Conservation (phyloP, 2,329 filamentous ascomycete species). For the Penicillium sp. region DNA sequence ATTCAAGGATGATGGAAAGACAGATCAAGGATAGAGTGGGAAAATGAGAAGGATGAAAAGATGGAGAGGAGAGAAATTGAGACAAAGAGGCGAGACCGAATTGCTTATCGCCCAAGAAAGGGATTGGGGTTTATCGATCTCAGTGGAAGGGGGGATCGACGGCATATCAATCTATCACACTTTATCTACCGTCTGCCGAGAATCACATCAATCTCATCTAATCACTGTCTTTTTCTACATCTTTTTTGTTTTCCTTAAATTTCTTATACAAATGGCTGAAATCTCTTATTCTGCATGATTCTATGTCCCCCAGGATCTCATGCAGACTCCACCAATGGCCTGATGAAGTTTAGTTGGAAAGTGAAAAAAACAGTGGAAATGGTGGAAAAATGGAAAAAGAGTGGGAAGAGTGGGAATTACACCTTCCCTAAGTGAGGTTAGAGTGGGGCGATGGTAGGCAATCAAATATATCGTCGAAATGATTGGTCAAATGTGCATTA, state of each 20-base stretch:
- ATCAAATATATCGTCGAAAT: conserved; percentile 21
- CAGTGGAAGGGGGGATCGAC: conserved; percentile 24
- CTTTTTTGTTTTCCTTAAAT: no score
- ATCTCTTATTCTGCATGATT: conserved; percentile 1
- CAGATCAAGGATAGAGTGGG: background rate
- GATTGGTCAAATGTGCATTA: conserved; percentile 20
- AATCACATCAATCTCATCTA: conserved; percentile 22
- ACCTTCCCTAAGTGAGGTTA: conserved; percentile 22
- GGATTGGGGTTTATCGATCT: conserved; percentile 27
- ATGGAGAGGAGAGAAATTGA: conserved; percentile 1
- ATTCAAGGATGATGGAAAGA: background rate
- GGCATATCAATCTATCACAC: conserved; percentile 27
- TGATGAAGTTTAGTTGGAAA: conserved; percentile 24
- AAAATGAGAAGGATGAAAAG: background rate
- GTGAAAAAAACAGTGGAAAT: background rate
- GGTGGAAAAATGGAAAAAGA: background rate
- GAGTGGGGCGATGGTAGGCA: conserved; percentile 23
- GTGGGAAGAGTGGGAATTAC: conserved; percentile 16
- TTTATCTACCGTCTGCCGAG: conserved; percentile 17
- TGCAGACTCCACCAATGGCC: conserved; percentile 28
- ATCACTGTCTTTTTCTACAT: conserved; percentile 5
- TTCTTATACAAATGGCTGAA: background rate
- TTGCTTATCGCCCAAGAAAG: conserved; percentile 14
- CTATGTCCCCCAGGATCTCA: conserved; percentile 28
- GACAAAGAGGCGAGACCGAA: conserved; percentile 3